Evolutionary conservation across 345 rosid species (phyloP), one percentile per base, ranked within the genome.

Genomic region (Balakata baccata): DNA sequence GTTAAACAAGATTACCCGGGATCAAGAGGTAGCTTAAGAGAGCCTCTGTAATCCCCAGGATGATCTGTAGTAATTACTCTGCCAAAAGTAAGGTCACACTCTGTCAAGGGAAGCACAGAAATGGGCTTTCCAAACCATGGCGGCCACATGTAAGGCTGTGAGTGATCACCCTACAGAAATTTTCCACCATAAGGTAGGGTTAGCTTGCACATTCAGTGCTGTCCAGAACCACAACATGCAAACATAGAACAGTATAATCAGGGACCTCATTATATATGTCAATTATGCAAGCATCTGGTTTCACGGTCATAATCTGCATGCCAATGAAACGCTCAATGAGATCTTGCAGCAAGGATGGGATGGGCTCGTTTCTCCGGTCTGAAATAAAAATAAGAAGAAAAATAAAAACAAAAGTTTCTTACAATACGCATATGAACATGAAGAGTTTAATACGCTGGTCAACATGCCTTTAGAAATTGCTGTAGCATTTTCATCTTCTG

Each of bases 81-180:
- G 61, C 98, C 98, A 71, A 95, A 93, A 61, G 94, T 86, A 71
- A 91, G 68, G 61, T 91, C 94, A 57, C 97, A 89, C 74, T 91
- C 97, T 7, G 94, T 90, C 87, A 95, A 82, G 77, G 84, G 87
- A 78, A 95, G 83, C 73, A 87, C 38, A 41, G 85, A 74, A 49
- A 95, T 83, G 0, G 99, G 97, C 80, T 88, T 86, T 75, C 91
- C 97, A 76, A 83, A 93, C 94, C 94, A 92, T 34, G 87, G 70
- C 45, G 88, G 93, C 78, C 82, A 95, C 75, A 82, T 75, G 65
- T 85, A 83, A 67, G 99, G 99, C 82, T 82, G 93, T 18, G 94
- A 93, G 84, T 92, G 91, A 84, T 95, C 99, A 64, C 94, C 98
- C 98, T 95, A 72, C 56, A 68, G 54, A 74, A 45, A 75, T 61